Evolutionary conservation across 2,329 filamentous ascomycete species (phyloP).

Genomic region (Tolypocladium album): DNA sequence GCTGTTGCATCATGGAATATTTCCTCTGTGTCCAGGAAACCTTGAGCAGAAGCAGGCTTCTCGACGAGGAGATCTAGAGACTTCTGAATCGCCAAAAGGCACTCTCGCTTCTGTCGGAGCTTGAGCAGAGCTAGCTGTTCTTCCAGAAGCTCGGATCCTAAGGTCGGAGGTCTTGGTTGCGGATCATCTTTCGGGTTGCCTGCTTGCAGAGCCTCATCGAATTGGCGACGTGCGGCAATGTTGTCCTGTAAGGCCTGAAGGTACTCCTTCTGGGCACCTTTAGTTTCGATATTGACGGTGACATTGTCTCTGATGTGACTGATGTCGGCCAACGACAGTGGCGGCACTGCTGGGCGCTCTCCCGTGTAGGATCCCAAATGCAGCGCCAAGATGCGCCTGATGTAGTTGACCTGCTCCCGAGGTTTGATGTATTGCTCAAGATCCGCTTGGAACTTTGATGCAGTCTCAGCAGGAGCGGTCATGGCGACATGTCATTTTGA

Average conservation of each 20-base stretch:
- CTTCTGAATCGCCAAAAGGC: conserved; percentile 37
- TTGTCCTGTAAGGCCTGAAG: conserved; percentile 43
- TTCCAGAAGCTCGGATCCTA: conserved; percentile 23
- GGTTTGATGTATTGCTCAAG: conserved; percentile 44
- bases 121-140: conserved; percentile 40
- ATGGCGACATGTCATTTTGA: conserved; percentile 11
- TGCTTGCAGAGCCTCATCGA: conserved; percentile 24
- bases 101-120: conserved; percentile 39
- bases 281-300: conserved; percentile 23
- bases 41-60: conserved; percentile 38
- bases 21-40: conserved; percentile 37
- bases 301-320: conserved; percentile 19
- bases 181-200: conserved; percentile 8
- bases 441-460: conserved; percentile 26
- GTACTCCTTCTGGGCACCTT: conserved; percentile 43
- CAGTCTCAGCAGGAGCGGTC: conserved; percentile 19
- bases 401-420: conserved; percentile 44
- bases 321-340: conserved; percentile 36
- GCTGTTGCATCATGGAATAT: conserved; percentile 33
- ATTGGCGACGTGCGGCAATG: conserved; percentile 37
- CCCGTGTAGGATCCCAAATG: conserved; percentile 39
- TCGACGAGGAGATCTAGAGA: conserved; percentile 39
- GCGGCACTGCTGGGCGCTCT: conserved; percentile 28
- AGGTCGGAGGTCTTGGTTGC: conserved; percentile 7
- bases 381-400: conserved; percentile 43